Evolutionary conservation across 2,329 filamentous ascomycete species (phyloP), one percentile per base, ranked within the genome.

Genomic region (Gremmenia infestans): DNA sequence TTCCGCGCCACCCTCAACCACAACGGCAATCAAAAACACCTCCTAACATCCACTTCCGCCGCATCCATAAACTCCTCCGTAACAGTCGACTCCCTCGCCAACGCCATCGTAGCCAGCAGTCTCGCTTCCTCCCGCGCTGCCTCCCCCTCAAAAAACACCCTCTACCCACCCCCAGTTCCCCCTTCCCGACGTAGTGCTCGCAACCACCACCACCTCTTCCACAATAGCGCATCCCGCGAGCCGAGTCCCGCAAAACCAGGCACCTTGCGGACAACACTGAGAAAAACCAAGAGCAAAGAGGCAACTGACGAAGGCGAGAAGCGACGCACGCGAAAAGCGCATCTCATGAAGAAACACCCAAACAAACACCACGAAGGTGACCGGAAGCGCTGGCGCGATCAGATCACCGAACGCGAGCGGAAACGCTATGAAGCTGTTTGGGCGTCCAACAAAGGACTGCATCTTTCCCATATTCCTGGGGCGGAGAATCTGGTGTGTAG

Each of bases 391-490:
- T 94, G 89, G 89, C 81, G 88, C 43, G 88, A 92, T 62, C 78
- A 83, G 58, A 81, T 94, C 43, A 89, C 86, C 0, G 79, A 82
- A 48, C 76, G 82, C 5, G 88, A 94, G 67, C 77, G 87, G n/a
- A 88, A 88, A 66, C 80, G 89, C 1, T 94, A 94, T 70, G 89
- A 93, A 70, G 89, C 87, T 2, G 81, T 94, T 1, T 94, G 89
- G 88, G 89, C 89, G 1, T 89, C 88, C 43, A 94, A 94, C 65
- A 82, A 84, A 49, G 89, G 89, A 0, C 56, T 83, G 0, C 72
- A 82, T 8, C 68, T 61, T 14, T 48, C 54, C 12, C 63, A 70
- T 48, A 66, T 70, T 25, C 43, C 51, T 2, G 56, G 57, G 8
- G 58, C 54, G 5, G 64, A 64, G 23, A 78, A 82, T 14, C 76